Conservation (phyloP, 345 rosid species). For the Sisymbrium altissimum region DNA sequence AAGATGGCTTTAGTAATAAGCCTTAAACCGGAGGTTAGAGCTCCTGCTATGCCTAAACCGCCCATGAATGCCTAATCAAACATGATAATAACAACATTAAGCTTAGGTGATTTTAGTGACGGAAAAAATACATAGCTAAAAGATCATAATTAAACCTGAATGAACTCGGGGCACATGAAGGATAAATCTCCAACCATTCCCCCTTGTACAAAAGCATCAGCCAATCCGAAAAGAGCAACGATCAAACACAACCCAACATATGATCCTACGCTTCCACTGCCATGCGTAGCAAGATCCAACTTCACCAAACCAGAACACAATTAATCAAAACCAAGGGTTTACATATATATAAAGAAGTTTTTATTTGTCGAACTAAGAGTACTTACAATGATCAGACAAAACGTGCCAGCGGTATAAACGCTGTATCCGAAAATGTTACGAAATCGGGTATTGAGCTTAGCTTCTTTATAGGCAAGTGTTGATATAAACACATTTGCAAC, state of each 20-base stretch:
- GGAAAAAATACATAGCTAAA: background rate
- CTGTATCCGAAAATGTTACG: slow-evolving; percentile 67
- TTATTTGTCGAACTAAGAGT: no score
- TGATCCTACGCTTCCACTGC: slow-evolving; percentile 70
- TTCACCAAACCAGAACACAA: slow-evolving; percentile 18
- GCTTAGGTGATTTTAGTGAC: background rate
- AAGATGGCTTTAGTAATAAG: slow-evolving; percentile 76
- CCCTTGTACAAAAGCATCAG: slow-evolving; percentile 87
- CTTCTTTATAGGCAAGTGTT: slow-evolving; percentile 58
- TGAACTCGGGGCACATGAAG: slow-evolving; percentile 58
- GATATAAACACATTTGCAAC: slow-evolving; percentile 61
- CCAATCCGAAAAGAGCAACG: slow-evolving; percentile 65
- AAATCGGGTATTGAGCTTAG: slow-evolving; percentile 59
- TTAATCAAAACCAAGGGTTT: background rate
- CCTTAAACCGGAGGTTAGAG: slow-evolving; percentile 60
- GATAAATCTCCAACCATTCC: slow-evolving; percentile 92
- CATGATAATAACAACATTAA: background rate
- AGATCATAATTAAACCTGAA: slow-evolving; percentile 60
- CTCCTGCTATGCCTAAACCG: slow-evolving; percentile 78
- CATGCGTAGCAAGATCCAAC: slow-evolving; percentile 80
- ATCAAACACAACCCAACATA: slow-evolving; percentile 62
- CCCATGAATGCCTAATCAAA: slow-evolving; percentile 54
- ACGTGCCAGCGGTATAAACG: slow-evolving; percentile 53
- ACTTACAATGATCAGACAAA: slow-evolving; percentile 68
- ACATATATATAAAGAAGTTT: background rate